Evolutionary conservation across 2,329 filamentous ascomycete genomes (phyloP).

Genomic region (Cercospora citrullina): DNA sequence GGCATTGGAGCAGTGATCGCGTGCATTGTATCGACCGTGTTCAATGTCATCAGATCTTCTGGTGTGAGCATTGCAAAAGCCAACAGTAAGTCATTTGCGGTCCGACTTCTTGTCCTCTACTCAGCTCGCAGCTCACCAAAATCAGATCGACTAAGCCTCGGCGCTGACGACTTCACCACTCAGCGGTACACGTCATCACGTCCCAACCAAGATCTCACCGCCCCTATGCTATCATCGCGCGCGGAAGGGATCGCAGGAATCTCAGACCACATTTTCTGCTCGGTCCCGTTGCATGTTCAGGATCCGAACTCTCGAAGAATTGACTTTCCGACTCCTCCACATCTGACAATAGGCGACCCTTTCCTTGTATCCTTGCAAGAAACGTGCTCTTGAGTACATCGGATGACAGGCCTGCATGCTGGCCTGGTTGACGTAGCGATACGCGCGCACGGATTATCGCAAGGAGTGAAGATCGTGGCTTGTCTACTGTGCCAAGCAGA

Average conservation of each 20-base stretch:
- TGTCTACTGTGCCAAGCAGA: neutral
- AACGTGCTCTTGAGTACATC: neutral
- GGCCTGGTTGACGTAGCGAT: neutral
- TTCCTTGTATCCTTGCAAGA: neutral
- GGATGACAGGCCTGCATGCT: neutral
- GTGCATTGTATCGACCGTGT: neutral
- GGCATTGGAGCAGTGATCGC: neutral
- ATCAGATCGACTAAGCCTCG: neutral
- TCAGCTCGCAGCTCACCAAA: neutral
- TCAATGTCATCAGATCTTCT: neutral
- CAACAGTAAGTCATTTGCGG: neutral
- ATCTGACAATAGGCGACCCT: neutral
- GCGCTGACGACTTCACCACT: neutral
- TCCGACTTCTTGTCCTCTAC: neutral
- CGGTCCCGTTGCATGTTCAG: neutral
- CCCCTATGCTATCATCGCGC: neutral
- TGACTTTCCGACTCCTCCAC: neutral
- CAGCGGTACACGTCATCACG: neutral
- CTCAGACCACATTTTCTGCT: neutral
- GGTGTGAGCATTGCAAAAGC: neutral
- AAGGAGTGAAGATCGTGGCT: neutral
- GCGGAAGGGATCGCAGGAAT: neutral
- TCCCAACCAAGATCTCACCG: neutral
- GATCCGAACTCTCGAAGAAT: neutral
- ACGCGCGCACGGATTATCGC: neutral